These are phyloP conservation scores for Medicago arabica DNA, from an alignment of 306 rosid species.

Conservation along the genomic window DNA sequence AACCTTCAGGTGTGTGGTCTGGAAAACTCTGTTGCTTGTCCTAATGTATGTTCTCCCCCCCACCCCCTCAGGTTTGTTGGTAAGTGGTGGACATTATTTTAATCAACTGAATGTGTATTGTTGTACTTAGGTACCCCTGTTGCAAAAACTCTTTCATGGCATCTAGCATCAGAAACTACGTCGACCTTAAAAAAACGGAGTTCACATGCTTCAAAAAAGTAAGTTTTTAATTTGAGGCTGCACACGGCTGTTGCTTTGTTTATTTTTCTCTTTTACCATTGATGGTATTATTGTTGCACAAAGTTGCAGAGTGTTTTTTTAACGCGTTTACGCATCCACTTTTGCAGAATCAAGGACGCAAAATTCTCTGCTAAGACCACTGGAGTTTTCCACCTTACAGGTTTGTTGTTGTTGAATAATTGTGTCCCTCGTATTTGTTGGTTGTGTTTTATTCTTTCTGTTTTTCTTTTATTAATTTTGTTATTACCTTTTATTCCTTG, in stretches of 20 bases:
- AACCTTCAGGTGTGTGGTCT: constrained; percentile 66
- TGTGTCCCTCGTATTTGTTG: constrained; percentile 14
- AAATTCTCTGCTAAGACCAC: constrained; percentile 59
- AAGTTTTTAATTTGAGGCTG: constrained; percentile 33
- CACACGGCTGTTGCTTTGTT: neutral
- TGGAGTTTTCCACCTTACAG: constrained; percentile 78
- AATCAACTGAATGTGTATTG: constrained; percentile 28
- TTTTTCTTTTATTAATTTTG: neutral
- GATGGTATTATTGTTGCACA: constrained; percentile 11
- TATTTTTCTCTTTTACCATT: neutral
- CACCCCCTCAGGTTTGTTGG: neutral
- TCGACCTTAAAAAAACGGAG: constrained; percentile 69
- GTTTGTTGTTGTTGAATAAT: constrained; percentile 56
- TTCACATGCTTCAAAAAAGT: constrained; percentile 60
- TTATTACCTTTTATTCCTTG: neutral
- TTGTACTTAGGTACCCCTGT: constrained; percentile 57
- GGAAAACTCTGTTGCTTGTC: constrained; percentile 10
- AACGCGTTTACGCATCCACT: constrained; percentile 24
- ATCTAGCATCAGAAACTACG: constrained; percentile 90
- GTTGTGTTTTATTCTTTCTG: neutral
- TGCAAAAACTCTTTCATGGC: constrained; percentile 93
- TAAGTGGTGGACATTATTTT: constrained; percentile 25
- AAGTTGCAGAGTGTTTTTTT: neutral
- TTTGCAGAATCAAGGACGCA: constrained; percentile 58
- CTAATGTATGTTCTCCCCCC: neutral